A percentile compares a stretch with the other conserved stretches of the same genome.
Evolutionary conservation across 2,329 filamentous ascomycete species (phyloP).

Genomic region (Remersonia thermophila): DNA sequence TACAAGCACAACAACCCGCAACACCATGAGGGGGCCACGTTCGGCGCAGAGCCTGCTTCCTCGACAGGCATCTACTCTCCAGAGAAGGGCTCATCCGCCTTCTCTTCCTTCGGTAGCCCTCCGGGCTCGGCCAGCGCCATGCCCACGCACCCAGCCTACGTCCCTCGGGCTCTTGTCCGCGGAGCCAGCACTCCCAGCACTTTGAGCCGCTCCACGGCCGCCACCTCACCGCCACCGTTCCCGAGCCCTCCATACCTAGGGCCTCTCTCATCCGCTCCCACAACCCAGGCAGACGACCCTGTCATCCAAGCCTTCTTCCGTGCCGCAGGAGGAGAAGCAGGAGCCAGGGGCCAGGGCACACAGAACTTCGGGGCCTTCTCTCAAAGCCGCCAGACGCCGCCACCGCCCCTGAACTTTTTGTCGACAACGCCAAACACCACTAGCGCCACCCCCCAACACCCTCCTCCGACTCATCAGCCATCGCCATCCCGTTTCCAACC

Average conservation of each 20-base stretch:
- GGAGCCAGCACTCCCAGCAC: conserved; percentile 9
- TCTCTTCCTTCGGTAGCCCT: conserved; percentile 9
- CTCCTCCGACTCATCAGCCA: too few species aligned
- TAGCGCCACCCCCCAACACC: too few species aligned
- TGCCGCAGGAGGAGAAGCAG: too few species aligned
- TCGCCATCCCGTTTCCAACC: too few species aligned
- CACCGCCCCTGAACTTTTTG: too few species aligned
- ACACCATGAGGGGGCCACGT: conserved; percentile 4
- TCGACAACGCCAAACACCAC: too few species aligned
- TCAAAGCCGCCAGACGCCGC: neutral
- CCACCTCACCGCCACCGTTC: conserved; percentile 5
- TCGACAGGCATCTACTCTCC: conserved; percentile 7
- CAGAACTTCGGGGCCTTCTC: neutral
- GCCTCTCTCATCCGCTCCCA: conserved; percentile 1
- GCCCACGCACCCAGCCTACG: conserved; percentile 38
- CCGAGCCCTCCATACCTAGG: conserved; percentile 3
- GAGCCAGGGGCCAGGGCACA: conserved; percentile 2
- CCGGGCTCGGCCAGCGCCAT: conserved; percentile 21
- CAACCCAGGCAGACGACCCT: conserved; percentile 8
- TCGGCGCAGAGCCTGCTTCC: too few species aligned
- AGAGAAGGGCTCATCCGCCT: conserved; percentile 8
- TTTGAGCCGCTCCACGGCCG: conserved; percentile 3
- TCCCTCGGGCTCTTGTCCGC: conserved; percentile 25
- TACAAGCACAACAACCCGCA: conserved; percentile 18
- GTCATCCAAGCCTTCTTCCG: conserved; percentile 12